phyloP scores from a whole-genome alignment of 192 early-diverging fungal genomes.

The Coemansia sp. region DNA sequence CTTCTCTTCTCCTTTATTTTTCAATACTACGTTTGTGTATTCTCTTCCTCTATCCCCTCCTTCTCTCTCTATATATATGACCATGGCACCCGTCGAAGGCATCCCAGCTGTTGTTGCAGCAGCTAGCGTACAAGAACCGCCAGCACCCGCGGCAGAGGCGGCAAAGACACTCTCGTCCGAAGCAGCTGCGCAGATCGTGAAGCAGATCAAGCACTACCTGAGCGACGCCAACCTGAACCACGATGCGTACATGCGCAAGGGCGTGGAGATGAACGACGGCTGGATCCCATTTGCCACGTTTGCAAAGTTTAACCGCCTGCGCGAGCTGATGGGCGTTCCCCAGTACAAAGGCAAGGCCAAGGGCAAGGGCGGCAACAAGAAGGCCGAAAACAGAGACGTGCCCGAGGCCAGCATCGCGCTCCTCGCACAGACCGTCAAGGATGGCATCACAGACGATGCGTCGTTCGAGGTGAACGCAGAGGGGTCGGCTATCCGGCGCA shows the following conservation, averaged over 20 bases:
- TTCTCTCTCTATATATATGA: neutral
- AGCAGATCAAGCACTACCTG: slow-evolving; percentile 54
- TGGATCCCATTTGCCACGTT: slow-evolving; percentile 32
- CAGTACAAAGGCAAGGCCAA: slow-evolving; percentile 9
- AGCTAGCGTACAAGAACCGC: slow-evolving; percentile 7
- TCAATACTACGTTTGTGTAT: slow-evolving; percentile 4
- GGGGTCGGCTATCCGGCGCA: slow-evolving; percentile 32
- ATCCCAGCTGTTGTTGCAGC: slow-evolving; percentile 33
- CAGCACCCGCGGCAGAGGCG: neutral
- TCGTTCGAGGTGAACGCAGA: slow-evolving; percentile 41
- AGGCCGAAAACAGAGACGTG: slow-evolving; percentile 4
- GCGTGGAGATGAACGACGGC: slow-evolving; percentile 29
- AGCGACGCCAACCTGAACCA: slow-evolving; percentile 52
- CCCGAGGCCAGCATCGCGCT: slow-evolving; percentile 2
- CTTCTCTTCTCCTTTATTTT: neutral
- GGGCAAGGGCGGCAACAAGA: slow-evolving; percentile 6
- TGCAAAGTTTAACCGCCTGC: slow-evolving; percentile 48
- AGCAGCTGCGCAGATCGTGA: slow-evolving; percentile 25
- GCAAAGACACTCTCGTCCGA: slow-evolving; percentile 13
- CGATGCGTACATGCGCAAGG: slow-evolving; percentile 47
- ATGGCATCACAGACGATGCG: slow-evolving; percentile 15
- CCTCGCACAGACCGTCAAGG: slow-evolving; percentile 24
- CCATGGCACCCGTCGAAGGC: slow-evolving; percentile 37
- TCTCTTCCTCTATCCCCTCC: neutral
- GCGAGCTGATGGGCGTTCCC: slow-evolving; percentile 40